These are phyloP conservation scores for Cordyceps farinosa DNA, from an alignment of 2,329 filamentous ascomycete species.

Conservation along the genomic window DNA sequence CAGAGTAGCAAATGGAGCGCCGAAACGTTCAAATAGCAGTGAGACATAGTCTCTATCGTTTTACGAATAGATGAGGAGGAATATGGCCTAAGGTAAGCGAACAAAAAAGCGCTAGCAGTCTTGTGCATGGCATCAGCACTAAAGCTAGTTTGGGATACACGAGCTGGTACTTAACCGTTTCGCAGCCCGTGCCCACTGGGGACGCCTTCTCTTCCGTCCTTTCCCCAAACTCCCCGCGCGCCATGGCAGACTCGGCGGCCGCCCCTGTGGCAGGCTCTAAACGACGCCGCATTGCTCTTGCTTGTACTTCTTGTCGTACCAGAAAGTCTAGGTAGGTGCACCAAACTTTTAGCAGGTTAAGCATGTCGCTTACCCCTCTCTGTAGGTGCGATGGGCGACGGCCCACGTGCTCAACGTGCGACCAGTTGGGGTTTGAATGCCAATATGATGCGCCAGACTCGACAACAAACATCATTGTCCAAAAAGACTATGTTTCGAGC, in stretches of 20 bases:
- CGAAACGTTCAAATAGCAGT: too few species aligned
- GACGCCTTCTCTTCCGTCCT: background rate
- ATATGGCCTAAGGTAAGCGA: too few species aligned
- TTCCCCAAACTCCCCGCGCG: constrained; percentile 11
- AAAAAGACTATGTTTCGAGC: constrained; percentile 18
- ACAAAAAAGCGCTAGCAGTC: background rate
- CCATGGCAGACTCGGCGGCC: constrained; percentile 7
- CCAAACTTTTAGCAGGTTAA: background rate
- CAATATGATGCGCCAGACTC: constrained; percentile 23
- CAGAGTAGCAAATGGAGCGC: too few species aligned
- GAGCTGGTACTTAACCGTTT: background rate
- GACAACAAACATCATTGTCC: constrained; percentile 20
- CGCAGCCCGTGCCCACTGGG: background rate
- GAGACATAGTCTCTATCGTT: background rate
- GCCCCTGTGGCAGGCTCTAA: constrained; percentile 8
- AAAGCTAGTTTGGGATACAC: background rate
- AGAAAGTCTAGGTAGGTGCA: constrained; percentile 24
- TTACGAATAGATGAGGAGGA: background rate
- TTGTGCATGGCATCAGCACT: constrained; percentile 2
- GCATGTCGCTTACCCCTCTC: background rate
- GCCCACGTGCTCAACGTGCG: constrained; percentile 23
- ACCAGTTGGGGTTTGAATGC: constrained; percentile 22
- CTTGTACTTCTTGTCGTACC: constrained; percentile 24
- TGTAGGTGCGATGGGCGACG: constrained; percentile 24
- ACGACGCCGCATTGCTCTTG: constrained; percentile 22